Evolutionary conservation across 257 asterid genomes (phyloP).

Genomic region (Voacanga thouarsii): DNA sequence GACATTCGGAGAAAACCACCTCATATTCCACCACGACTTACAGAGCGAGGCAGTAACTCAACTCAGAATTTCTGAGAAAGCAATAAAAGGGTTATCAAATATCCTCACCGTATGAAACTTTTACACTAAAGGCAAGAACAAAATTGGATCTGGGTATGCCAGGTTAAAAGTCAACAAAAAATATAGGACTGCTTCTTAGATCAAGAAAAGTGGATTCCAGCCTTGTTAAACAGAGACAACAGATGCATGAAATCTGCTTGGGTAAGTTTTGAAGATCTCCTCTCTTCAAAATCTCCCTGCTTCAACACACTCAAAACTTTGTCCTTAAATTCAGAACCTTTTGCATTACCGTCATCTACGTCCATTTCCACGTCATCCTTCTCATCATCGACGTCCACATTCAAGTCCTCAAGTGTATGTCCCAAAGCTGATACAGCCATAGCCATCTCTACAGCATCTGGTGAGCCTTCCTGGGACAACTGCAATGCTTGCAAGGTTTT

Average conservation of each 20-base stretch:
- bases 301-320: constrained; percentile 62
- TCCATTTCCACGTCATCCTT: constrained; percentile 67
- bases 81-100: not conserved
- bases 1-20: not conserved
- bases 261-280: constrained; percentile 70
- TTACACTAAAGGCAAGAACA: constrained; percentile 3
- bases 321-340: constrained; percentile 58
- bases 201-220: constrained; percentile 86
- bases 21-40: not conserved
- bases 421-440: constrained; percentile 68
- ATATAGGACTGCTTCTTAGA: constrained; percentile 3
- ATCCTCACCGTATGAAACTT: not conserved
- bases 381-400: constrained; percentile 49
- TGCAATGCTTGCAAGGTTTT: constrained; percentile 80
- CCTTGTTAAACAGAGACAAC: constrained; percentile 66
- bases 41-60: not conserved
- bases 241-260: constrained; percentile 86
- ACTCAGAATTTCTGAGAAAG: not conserved
- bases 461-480: constrained; percentile 37
- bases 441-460: constrained; percentile 52
- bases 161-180: not conserved
- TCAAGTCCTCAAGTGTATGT: constrained; percentile 63
- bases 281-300: constrained; percentile 66
- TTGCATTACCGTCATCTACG: constrained; percentile 62
- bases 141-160: constrained; percentile 14